Conservation (phyloP, 306 rosid species). For the Citrullus mucosospermus region DNA sequence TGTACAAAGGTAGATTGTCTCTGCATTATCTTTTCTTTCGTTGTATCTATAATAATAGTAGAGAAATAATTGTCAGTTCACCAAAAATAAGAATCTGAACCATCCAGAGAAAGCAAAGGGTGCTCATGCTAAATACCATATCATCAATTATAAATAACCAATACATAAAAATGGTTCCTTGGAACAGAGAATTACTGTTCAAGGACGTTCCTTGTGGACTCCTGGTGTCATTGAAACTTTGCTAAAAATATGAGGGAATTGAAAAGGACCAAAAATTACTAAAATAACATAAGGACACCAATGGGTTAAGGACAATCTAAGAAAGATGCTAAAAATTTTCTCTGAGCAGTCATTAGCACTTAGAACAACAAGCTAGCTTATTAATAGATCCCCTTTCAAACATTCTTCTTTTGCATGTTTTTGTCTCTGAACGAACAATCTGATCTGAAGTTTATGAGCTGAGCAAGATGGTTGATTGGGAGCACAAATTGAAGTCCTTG, state of each 20-base stretch:
- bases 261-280: not conserved
- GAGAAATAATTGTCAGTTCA: conserved; percentile 12
- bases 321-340: not conserved
- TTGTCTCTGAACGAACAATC: too few species aligned
- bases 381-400: not conserved
- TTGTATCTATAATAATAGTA: conserved; percentile 31
- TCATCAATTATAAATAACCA: not conserved
- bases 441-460: not conserved
- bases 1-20: conserved; percentile 87
- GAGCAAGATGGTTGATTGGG: not conserved
- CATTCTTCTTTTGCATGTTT: not conserved
- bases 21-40: conserved; percentile 54
- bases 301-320: not conserved
- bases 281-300: not conserved
- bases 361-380: not conserved
- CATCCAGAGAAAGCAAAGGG: not conserved
- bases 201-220: not conserved
- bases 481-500: not conserved
- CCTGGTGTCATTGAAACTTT: not conserved
- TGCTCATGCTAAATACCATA: not conserved
- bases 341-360: not conserved
- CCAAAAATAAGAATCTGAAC: not conserved
- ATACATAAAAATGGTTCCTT: not conserved
- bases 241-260: not conserved
- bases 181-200: not conserved